Evolutionary conservation across 2,329 filamentous ascomycete species (phyloP), one percentile per base, ranked within the genome.

Genomic region (Helotiales sp.): DNA sequence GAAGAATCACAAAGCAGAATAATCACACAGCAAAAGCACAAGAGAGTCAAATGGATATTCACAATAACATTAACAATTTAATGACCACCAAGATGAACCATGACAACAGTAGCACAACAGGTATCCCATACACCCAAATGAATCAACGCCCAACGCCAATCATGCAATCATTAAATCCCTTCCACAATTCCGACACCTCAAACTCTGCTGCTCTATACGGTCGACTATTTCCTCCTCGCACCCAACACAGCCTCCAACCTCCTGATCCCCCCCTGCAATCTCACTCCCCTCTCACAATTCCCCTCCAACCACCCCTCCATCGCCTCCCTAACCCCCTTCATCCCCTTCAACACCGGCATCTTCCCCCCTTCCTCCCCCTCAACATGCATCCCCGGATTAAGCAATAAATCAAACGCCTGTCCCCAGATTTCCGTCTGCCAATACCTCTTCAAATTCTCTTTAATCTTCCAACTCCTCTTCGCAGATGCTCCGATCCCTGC

Each of bases 381-480:
- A n/a, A 83, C 73, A 73, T 87, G 85, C 57, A 79, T 80, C 2
- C 82, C 80, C 0, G 93, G 93, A 73, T 99, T 99, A 42, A 99
- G 78, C 63, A 98, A 75, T 58, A 98, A 68, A 63, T 93, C 89
- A 72, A 99, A 96, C 48, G 89, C 86, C 59, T 89, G 86, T 2
- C 71, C 75, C 95, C 95, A 99, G 44, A 98, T 84, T 50, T 96
- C 92, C 49, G 87, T 89, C 78, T 98, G 93, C 95, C 95, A 99
- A 75, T 99, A 99, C 44, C 95, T 77, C 78, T 99, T 99, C 60
- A 98, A 76, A 13, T 79, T 84, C 74, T 97, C 93, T 52, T 88
- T 84, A 64, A 97, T 86, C 62, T 82, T 85, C 76, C 96, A 98
- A 48, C 81, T 86, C 70, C 89, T 86, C 7, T 74, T 72, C 1